Evolutionary conservation across 805 yeast genomes (phyloP).

Genomic region (Yueomyces sp.): DNA sequence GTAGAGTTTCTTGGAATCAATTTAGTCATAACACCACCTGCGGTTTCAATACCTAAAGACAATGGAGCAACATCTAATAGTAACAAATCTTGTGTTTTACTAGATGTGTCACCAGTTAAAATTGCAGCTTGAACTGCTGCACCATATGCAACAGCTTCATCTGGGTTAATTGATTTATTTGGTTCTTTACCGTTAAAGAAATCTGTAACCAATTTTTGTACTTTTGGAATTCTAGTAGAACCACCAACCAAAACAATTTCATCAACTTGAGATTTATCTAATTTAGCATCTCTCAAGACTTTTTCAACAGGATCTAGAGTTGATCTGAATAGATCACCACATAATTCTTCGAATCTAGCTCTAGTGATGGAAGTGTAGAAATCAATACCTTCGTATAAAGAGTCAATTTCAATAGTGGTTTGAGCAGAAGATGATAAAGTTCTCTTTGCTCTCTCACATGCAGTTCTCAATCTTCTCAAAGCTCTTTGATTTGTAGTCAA

Average conservation of each 20-base stretch:
- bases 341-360: constrained; percentile 30
- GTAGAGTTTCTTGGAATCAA: constrained; percentile 98
- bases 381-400: constrained; percentile 90
- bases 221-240: constrained; percentile 53
- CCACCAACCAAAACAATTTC: constrained; percentile 73
- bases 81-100: constrained; percentile 92
- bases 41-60: constrained; percentile 97
- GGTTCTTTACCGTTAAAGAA: constrained; percentile 98
- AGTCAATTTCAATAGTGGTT: constrained; percentile 92
- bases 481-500: constrained; percentile 89
- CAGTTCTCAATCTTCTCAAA: constrained; percentile 54
- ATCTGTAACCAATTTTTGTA: constrained; percentile 92
- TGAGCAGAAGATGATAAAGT: constrained; percentile 93
- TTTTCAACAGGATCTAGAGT: constrained; percentile 57
- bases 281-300: constrained; percentile 64
- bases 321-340: constrained; percentile 90
- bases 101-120: constrained; percentile 90
- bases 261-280: constrained; percentile 81
- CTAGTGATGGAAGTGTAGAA: constrained; percentile 96
- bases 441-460: constrained; percentile 78
- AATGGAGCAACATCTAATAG: constrained; percentile 97
- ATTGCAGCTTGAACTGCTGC: constrained; percentile 99
- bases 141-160: constrained; percentile 99
- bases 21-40: constrained; percentile 99
- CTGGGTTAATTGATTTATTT: constrained; percentile 95